Evolutionary conservation across 495 filamentous ascomycete species (phyloP).

Genomic region (Neurospora sp.): DNA sequence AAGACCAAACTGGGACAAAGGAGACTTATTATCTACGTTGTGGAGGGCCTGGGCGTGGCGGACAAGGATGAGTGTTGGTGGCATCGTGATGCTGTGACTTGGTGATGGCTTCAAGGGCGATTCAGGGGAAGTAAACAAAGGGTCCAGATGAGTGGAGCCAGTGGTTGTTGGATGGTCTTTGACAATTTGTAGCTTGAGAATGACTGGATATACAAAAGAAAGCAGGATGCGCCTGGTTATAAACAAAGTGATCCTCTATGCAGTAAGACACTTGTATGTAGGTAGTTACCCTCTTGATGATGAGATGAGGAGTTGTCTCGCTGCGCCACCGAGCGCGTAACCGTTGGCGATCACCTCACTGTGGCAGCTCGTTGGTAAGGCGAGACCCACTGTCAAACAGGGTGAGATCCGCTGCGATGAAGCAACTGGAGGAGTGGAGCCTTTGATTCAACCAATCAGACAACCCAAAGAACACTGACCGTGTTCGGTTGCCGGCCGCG

Average conservation of each 20-base stretch:
- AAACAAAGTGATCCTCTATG: not conserved
- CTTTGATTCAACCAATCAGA: not conserved
- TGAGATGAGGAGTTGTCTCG: not conserved
- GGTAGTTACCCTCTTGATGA: not conserved
- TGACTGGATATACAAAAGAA: not conserved
- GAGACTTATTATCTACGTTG: conserved; percentile 39
- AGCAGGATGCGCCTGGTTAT: not conserved
- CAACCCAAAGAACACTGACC: not conserved
- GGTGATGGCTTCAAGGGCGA: not conserved
- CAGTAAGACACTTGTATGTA: not conserved
- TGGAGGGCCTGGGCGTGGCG: conserved; percentile 50
- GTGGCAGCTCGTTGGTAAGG: not conserved
- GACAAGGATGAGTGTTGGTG: conserved; percentile 49
- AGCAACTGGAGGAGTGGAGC: not conserved
- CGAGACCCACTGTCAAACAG: not conserved
- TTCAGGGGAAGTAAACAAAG: not conserved
- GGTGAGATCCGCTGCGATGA: not conserved
- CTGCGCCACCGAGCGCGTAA: not conserved
- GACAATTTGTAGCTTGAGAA: not conserved
- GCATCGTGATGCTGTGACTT: conserved; percentile 25
- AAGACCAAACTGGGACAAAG: no score
- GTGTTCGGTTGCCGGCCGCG: not conserved
- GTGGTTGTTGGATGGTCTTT: not conserved
- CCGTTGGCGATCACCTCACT: not conserved
- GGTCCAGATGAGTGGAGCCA: not conserved